Evolutionary conservation across 352 stramenopile genomes (phyloP).

Genomic region (Phytophthora tentaculata): DNA sequence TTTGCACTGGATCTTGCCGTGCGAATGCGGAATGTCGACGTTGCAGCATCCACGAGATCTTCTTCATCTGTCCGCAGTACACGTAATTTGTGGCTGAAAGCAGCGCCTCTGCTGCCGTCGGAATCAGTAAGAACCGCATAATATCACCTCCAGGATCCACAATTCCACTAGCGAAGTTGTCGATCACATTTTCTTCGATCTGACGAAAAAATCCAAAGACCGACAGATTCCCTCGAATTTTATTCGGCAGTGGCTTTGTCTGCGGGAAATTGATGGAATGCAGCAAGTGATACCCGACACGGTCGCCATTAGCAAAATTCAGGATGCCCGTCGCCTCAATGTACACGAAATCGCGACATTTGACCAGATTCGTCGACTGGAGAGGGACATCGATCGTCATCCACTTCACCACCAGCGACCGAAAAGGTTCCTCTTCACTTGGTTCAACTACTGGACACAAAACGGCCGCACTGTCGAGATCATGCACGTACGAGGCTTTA

Average conservation of each 20-base stretch:
- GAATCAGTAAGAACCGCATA: conserved; percentile 34
- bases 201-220: conserved; percentile 37
- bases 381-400: conserved; percentile 35
- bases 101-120: conserved; percentile 34
- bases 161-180: conserved; percentile 43
- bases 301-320: conserved; percentile 1
- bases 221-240: conserved; percentile 30
- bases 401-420: conserved; percentile 39
- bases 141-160: conserved; percentile 38
- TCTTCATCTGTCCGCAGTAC: conserved; percentile 57
- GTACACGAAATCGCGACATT: conserved; percentile 43
- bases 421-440: conserved; percentile 32
- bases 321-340: conserved; percentile 41
- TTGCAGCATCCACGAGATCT: conserved; percentile 49
- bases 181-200: conserved; percentile 39
- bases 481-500: conserved; percentile 39
- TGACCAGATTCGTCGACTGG: conserved; percentile 18
- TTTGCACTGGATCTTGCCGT: conserved; percentile 6
- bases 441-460: conserved; percentile 32
- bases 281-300: conserved; percentile 47
- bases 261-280: conserved; percentile 49
- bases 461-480: conserved; percentile 37
- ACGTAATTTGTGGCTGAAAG: conserved; percentile 39
- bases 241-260: conserved; percentile 23
- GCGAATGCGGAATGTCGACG: conserved; percentile 8